phyloP scores from a whole-genome alignment of 306 rosid species.

The Gleditsia sinensis region DNA sequence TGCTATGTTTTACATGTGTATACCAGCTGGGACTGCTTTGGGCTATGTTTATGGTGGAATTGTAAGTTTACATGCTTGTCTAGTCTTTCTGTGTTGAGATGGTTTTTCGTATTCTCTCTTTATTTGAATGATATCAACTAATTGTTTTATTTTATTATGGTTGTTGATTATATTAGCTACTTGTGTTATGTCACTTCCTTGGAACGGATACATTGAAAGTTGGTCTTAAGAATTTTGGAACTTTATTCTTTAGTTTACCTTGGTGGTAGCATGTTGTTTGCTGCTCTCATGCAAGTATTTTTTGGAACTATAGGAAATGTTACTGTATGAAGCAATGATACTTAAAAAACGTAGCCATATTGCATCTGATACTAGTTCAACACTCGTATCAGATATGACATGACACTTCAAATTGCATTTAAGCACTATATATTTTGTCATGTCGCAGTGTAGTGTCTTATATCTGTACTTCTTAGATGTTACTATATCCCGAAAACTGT shows the following conservation, averaged over 20 bases:
- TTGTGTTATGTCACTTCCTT: conserved; percentile 13
- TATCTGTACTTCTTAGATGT: too few relatives aligned
- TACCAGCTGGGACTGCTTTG: conserved; percentile 91
- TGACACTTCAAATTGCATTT: too few relatives aligned
- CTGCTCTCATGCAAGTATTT: too few relatives aligned
- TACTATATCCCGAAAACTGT: conserved; percentile 23
- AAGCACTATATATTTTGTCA: too few relatives aligned
- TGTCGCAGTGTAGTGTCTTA: too few relatives aligned
- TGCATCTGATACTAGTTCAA: too few relatives aligned
- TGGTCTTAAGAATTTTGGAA: conserved; percentile 15
- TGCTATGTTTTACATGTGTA: conserved; percentile 92
- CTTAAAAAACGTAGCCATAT: too few relatives aligned
- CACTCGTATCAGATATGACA: too few relatives aligned
- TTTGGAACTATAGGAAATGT: too few relatives aligned
- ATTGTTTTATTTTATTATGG: too few relatives aligned
- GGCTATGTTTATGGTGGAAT: conserved; percentile 95
- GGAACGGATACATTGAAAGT: not conserved
- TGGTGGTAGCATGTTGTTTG: too few relatives aligned
- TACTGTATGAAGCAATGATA: too few relatives aligned
- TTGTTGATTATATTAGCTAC: conserved; percentile 8
- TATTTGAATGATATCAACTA: conserved; percentile 22
- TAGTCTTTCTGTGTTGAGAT: conserved; percentile 21
- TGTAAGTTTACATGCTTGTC: conserved; percentile 53
- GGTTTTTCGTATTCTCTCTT: conserved; percentile 16
- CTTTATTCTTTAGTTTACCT: not conserved